A percentile compares a stretch with the other conserved stretches of the same genome.
Conservation (phyloP, 176 grass and related monocot species). For the Pharus latifolius region DNA sequence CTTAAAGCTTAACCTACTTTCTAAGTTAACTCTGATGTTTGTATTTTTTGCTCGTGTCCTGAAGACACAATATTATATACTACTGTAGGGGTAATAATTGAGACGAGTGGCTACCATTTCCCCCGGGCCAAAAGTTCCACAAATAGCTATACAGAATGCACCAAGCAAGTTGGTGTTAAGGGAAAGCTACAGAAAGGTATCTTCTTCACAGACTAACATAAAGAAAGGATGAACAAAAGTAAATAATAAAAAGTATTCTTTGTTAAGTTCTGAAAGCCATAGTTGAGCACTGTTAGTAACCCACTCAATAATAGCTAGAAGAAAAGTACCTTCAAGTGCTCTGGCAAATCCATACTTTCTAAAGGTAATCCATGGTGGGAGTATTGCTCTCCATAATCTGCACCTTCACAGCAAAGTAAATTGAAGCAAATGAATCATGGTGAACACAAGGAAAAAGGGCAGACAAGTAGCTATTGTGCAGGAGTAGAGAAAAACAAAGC, state of each 20-base stretch:
- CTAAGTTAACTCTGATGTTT: background rate
- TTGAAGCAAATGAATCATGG: conserved; percentile 2
- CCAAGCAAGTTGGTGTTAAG: background rate
- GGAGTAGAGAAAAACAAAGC: background rate
- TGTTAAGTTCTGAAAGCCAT: background rate
- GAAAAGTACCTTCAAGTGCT: conserved; percentile 29
- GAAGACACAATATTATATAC: background rate
- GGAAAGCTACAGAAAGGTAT: too few species aligned
- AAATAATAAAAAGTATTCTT: background rate
- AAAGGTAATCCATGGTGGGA: conserved; percentile 4
- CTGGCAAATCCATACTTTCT: conserved; percentile 19
- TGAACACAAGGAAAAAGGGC: background rate
- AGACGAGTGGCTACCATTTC: background rate
- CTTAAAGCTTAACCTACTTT: conserved; percentile 6
- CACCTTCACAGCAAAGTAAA: conserved; percentile 7
- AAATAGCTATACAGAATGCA: background rate
- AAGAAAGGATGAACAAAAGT: background rate
- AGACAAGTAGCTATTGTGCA: background rate
- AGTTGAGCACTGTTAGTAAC: background rate
- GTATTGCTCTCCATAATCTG: conserved; percentile 39
- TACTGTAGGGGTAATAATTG: background rate
- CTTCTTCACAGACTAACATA: background rate
- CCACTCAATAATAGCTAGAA: background rate
- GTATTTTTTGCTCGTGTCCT: background rate
- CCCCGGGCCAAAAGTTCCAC: background rate